These are phyloP conservation scores for Psidium friedrichsthalianum DNA, from an alignment of 345 rosid species.

Conservation along the genomic window DNA sequence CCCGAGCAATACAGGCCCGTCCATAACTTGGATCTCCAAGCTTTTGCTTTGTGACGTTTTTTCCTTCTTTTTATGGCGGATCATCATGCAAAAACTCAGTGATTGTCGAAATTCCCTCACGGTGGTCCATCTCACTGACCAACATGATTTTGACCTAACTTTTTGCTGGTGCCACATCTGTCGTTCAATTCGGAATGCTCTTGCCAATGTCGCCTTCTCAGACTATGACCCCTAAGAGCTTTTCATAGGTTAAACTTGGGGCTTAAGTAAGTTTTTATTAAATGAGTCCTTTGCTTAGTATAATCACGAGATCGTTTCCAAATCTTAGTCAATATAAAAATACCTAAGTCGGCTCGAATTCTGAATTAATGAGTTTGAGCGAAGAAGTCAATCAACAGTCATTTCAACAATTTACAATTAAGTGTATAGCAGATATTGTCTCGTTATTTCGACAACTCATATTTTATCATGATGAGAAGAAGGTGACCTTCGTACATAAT, in stretches of 20 bases:
- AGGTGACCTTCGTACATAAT: too few species aligned
- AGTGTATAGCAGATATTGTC: neutral
- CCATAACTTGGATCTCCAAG: neutral
- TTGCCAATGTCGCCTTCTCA: neutral
- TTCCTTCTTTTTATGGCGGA: too few species aligned
- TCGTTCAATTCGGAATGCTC: neutral
- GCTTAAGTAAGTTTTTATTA: neutral
- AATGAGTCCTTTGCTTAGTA: neutral
- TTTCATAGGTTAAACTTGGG: neutral
- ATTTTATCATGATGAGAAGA: too few species aligned
- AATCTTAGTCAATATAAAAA: neutral
- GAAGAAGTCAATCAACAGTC: neutral
- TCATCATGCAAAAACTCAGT: too few species aligned
- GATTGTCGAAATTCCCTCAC: too few species aligned
- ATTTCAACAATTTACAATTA: neutral
- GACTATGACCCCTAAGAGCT: accelerated
- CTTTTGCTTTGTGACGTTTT: accelerated
- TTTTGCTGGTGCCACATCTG: neutral
- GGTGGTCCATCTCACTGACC: neutral
- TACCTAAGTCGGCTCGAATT: neutral
- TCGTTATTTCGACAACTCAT: neutral
- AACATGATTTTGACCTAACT: neutral
- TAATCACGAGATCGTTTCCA: too few species aligned
- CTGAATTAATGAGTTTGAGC: neutral
- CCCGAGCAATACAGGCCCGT: neutral